Conservation (phyloP, 1,139 yeast species). For the Schwanniomyces etchellsii region DNA sequence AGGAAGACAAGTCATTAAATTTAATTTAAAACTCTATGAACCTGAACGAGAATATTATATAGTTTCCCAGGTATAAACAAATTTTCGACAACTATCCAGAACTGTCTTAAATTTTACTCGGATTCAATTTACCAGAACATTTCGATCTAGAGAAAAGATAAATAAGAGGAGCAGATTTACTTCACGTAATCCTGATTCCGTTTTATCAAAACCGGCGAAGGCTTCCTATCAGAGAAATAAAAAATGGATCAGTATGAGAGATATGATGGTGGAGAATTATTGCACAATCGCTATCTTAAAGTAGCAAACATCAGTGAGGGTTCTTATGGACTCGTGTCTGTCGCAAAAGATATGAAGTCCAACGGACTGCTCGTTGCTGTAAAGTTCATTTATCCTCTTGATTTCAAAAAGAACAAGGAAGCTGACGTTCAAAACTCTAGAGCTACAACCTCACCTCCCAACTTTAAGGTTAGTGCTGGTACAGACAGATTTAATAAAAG, state of each 20-base stretch:
- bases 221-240: no score
- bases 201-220: no score
- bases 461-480: conserved; percentile 10
- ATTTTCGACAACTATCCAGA: no score
- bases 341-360: conserved; percentile 64
- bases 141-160: no score
- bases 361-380: conserved; percentile 66
- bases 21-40: no score
- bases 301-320: conserved; percentile 85
- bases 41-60: no score
- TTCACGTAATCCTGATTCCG: no score
- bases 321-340: conserved; percentile 85
- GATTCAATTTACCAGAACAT: no score
- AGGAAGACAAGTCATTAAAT: no score
- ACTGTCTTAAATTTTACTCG: no score
- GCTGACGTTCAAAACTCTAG: conserved; percentile 16
- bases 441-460: conserved; percentile 36
- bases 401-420: conserved; percentile 30
- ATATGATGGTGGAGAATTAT: conserved; percentile 59
- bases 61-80: no score
- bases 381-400: conserved; percentile 64
- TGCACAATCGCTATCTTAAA: conserved; percentile 60
- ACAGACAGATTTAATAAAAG: conserved; percentile 10
- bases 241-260: conserved; percentile 41
- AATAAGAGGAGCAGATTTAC: no score